These are phyloP conservation scores for Penicillium paradoxum DNA, from an alignment of 495 filamentous ascomycete genomes.

Conservation along the genomic window DNA sequence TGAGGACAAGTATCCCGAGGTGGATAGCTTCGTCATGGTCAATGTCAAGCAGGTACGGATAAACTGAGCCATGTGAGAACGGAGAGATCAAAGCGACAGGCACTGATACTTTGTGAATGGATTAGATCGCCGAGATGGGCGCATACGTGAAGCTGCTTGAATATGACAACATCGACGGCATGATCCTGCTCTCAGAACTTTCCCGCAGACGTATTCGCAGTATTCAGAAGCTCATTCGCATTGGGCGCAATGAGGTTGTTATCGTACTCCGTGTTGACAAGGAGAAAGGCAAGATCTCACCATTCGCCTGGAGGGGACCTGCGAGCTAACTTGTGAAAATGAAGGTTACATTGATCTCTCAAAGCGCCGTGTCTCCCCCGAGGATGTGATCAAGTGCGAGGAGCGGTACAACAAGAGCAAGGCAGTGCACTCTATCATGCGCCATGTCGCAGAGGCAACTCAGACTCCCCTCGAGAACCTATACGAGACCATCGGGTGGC, in stretches of 20 bases:
- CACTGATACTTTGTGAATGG: constrained; percentile 8
- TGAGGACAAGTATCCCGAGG: constrained; percentile 96
- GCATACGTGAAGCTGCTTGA: constrained; percentile 98
- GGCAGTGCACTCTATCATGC: constrained; percentile 96
- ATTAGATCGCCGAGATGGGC: constrained; percentile 97
- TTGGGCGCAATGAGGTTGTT: constrained; percentile 96
- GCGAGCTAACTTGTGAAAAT: constrained; percentile 25
- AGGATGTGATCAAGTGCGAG: constrained; percentile 97
- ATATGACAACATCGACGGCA: constrained; percentile 99
- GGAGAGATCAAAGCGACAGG: background rate
- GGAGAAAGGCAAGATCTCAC: constrained; percentile 70
- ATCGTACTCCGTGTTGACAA: constrained; percentile 98
- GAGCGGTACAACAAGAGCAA: constrained; percentile 99
- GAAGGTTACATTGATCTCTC: constrained; percentile 94
- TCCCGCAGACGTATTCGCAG: constrained; percentile 93
- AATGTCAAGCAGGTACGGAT: constrained; percentile 82
- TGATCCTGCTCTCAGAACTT: constrained; percentile 96
- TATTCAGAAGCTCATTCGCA: constrained; percentile 98
- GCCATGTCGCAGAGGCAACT: constrained; percentile 96
- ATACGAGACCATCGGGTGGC: constrained; percentile 94
- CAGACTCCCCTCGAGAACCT: constrained; percentile 86
- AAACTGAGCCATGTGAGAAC: background rate
- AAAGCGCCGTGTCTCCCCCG: constrained; percentile 93
- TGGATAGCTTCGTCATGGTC: constrained; percentile 99
- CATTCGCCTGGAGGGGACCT: background rate